Evolutionary conservation across 768 basidiomycete genomes (phyloP), one percentile per base, ranked within the genome.

Genomic region (Xerocomellus chrysenteron): DNA sequence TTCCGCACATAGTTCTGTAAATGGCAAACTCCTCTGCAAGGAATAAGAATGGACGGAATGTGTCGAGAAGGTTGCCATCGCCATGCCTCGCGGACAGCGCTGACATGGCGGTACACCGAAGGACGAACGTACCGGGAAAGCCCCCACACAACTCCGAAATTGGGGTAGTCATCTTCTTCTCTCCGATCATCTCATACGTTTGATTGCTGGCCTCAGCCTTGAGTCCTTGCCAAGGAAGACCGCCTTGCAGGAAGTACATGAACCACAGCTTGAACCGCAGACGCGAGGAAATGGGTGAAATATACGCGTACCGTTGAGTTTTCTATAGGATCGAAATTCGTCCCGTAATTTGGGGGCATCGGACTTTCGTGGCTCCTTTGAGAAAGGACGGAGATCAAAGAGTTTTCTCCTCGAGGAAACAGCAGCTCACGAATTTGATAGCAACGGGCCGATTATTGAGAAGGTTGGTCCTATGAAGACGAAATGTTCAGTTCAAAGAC

Each of bases 111-210:
- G 30, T 30, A 54, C 28, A 53, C 43, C 46, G 35, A 47, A 48
- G 26, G 35, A 57, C 32, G 26, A 50, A 39, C 76, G 82, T 67
- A 60, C 94, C 94, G 59, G 97, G 96, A 77, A 96, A 98, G 33
- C 95, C 94, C 68, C 98, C 96, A 64, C 94, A 96, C 35, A 99
- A 77, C 71, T 99, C 96, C 26, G 83, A 78, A 64, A 99, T 98
- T 9, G 84, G 80, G 16, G 96, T 97, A 9, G 84, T 89, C 74
- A 98, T 95, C 76, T 94, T 99, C 82, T 98, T 98, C 78, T 97
- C 97, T 47, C 96, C 97, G 63, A 99, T 99, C 79, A 98, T 98
- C 76, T 99, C 97, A 71, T 99, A 99, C 77, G 98, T 98, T 73
- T 98, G 97, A 77, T 98, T 98, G 81, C 98, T 98, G 2, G 96